Evolutionary conservation across 257 asterid genomes (phyloP), one percentile per base, ranked within the genome.

Genomic region (Ilex aquifolium): DNA sequence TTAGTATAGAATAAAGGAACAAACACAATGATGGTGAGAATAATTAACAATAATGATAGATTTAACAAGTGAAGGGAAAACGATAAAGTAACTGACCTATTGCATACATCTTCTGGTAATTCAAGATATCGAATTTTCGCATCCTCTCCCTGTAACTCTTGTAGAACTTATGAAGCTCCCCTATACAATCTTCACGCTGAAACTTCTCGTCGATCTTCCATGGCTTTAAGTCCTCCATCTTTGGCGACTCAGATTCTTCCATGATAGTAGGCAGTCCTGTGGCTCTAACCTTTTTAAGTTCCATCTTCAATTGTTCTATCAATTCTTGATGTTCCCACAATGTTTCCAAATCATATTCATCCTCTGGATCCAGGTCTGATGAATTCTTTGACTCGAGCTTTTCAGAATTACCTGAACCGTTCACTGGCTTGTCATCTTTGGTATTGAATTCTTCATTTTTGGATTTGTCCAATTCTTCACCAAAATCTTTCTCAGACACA

Each of bases 261-360:
- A 84, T 39, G 32, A 93, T 93, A 29, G 99, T 93, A 13, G 99
- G 96, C 40, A 93, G 61, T n/a, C 99, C 97, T 6, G 92, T 85
- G 7, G 92, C 96, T 65, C 73, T 72, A 12, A 88, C 97, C 71
- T 87, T 90, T 63, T 61, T 74, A 2, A 93, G 86, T 64, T 93
- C 99, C 95, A 88, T 85, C 67, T 83, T 83, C 77, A 90, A 60
- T 65, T 93, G 99, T 64, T 93, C 99, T 1, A 93, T 78, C 74
- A 93, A 75, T n/a, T 93, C 99, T 72, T 90, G 97, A 83, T 93
- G 97, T 62, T 93, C 99, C 99, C 97, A 93, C 61, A 92, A 67
- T 9, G 88, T 73, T 64, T 91, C 98, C 72, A 88, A 60, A 30
- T 83, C 80, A 76, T 80, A 83, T 10, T 72, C 62, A 63, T 91